Evolutionary conservation across 2,329 filamentous ascomycete species (phyloP).

Genomic region (Aureobasidium sp.): DNA sequence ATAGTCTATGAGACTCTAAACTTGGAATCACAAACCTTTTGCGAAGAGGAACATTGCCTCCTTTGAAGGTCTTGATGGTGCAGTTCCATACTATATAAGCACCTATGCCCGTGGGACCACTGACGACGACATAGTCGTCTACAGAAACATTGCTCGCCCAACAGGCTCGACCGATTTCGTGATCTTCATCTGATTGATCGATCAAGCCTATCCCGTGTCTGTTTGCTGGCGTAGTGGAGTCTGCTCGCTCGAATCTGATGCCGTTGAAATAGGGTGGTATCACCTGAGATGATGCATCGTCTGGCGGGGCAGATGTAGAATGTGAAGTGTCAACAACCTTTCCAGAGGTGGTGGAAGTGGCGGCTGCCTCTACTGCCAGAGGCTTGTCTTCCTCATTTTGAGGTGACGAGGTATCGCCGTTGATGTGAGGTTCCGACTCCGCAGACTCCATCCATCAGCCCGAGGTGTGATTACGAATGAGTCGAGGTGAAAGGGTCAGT

Average conservation of each 20-base stretch:
- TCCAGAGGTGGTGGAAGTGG: slow-evolving; percentile 7
- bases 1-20: not conserved
- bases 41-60: slow-evolving; percentile 27
- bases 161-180: slow-evolving; percentile 50
- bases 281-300: not conserved
- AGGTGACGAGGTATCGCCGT: slow-evolving; percentile 17
- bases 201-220: slow-evolving; percentile 50
- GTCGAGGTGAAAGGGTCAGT: not conserved
- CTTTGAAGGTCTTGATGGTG: slow-evolving; percentile 75
- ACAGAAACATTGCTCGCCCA: slow-evolving; percentile 58
- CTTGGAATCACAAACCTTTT: slow-evolving; percentile 49
- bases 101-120: slow-evolving; percentile 57
- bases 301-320: not conserved
- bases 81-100: slow-evolving; percentile 96
- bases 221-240: slow-evolving; percentile 24
- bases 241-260: slow-evolving; percentile 31
- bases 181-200: slow-evolving; percentile 55
- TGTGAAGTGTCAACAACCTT: not conserved
- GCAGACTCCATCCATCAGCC: slow-evolving; percentile 17
- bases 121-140: slow-evolving; percentile 55
- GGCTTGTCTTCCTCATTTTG: slow-evolving; percentile 10
- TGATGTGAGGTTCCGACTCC: slow-evolving; percentile 15
- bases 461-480: not conserved
- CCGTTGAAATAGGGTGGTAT: slow-evolving; percentile 42
- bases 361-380: slow-evolving; percentile 8